phyloP scores from a whole-genome alignment of 2,329 filamentous ascomycete genomes.

The Fusarium brevicatenulatum region DNA sequence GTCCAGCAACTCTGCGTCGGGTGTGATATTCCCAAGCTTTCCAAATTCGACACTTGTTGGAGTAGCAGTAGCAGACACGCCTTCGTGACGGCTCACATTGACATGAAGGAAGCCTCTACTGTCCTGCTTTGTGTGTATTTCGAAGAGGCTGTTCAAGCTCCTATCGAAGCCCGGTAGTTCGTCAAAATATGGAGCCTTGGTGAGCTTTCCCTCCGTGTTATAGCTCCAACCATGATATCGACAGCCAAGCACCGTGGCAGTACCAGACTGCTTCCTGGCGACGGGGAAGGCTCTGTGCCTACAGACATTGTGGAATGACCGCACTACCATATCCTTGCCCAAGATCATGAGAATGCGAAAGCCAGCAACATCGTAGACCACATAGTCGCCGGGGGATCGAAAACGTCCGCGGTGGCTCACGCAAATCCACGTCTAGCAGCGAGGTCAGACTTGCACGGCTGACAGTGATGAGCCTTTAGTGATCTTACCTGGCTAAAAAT shows the following conservation, averaged over 20 bases:
- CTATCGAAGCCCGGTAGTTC: not conserved
- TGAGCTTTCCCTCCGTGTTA: not conserved
- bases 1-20: not conserved
- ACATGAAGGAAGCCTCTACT: not conserved
- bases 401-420: not conserved
- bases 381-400: not conserved
- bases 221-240: slow-evolving; percentile 13
- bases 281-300: not conserved
- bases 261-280: not conserved
- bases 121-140: not conserved
- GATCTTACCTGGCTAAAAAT: not conserved
- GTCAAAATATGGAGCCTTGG: not conserved
- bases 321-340: not conserved
- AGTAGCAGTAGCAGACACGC: fast-evolving
- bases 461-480: not conserved
- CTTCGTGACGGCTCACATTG: not conserved
- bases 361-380: not conserved
- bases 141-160: not conserved
- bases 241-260: not conserved
- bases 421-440: not conserved
- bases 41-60: fast-evolving
- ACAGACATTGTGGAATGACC: slow-evolving; percentile 4
- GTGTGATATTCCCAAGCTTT: fast-evolving
- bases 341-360: slow-evolving; percentile 3
- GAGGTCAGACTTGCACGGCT: not conserved